These are phyloP conservation scores for Nemania sp. DNA, from an alignment of 2,329 filamentous ascomycete species.

Conservation along the genomic window DNA sequence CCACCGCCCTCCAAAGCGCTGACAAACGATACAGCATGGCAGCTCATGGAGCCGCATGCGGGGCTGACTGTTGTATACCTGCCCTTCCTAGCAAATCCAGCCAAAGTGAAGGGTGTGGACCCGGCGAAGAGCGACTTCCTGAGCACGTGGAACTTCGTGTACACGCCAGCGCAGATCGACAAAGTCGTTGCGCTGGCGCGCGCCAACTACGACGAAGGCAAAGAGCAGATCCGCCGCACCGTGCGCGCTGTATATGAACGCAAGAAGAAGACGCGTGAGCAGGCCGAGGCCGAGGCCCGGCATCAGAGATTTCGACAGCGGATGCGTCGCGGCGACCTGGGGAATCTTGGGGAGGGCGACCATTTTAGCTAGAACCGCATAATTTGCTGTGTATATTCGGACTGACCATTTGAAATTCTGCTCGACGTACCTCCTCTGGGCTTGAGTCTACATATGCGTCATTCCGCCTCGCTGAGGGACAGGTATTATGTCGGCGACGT, in stretches of 20 bases:
- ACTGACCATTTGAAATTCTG: no score
- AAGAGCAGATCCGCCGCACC: slow-evolving; percentile 74
- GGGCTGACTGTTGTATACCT: slow-evolving; percentile 91
- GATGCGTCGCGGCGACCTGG: slow-evolving; percentile 54
- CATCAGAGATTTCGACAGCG: slow-evolving; percentile 50
- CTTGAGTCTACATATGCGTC: no score
- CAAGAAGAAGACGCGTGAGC: slow-evolving; percentile 72
- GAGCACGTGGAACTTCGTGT: slow-evolving; percentile 98
- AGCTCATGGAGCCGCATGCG: slow-evolving; percentile 74
- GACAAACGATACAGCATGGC: slow-evolving; percentile 65
- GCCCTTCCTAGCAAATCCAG: slow-evolving; percentile 79
- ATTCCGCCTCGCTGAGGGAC: no score
- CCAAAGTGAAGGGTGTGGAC: slow-evolving; percentile 75
- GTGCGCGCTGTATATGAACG: slow-evolving; percentile 90
- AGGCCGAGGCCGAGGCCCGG: slow-evolving; percentile 49
- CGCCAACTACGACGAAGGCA: slow-evolving; percentile 85
- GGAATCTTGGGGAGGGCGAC: slow-evolving; percentile 64
- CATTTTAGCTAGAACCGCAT: slow-evolving; percentile 70
- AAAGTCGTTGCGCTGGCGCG: slow-evolving; percentile 78
- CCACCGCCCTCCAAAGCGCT: slow-evolving; percentile 55
- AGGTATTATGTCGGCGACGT: no score
- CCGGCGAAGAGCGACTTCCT: slow-evolving; percentile 83
- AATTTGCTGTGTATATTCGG: no score
- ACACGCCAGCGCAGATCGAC: slow-evolving; percentile 88
- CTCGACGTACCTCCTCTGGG: no score